A percentile compares a stretch with the other conserved stretches of the same genome.
phyloP scores from a whole-genome alignment of 225 moss, liverwort and hornwort genomes.

The Bryum argenteum region DNA sequence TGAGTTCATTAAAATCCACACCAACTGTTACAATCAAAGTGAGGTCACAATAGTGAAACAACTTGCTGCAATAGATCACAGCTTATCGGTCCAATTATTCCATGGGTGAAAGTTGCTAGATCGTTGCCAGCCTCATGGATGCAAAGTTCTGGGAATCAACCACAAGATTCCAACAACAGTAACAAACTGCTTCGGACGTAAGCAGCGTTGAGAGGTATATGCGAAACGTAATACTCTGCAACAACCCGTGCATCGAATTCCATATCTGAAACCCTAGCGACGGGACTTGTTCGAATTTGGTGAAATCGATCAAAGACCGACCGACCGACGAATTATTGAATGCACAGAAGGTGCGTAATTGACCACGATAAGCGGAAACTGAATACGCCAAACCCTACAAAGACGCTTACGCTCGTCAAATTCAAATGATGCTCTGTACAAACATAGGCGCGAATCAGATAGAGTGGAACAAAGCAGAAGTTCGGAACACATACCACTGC shows the following conservation, averaged over 20 bases:
- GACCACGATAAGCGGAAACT: not conserved
- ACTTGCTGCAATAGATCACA: too few relatives aligned
- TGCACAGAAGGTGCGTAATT: not conserved
- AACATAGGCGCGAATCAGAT: not conserved
- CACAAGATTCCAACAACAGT: too few relatives aligned
- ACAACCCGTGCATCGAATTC: not conserved
- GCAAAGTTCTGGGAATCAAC: too few relatives aligned
- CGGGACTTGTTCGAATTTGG: not conserved
- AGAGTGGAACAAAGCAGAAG: not conserved
- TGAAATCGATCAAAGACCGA: not conserved
- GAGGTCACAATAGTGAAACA: too few relatives aligned
- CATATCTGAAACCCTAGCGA: constrained; percentile 4
- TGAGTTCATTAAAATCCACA: too few relatives aligned
- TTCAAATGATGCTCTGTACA: not conserved
- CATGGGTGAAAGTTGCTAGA: too few relatives aligned
- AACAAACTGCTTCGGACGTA: too few relatives aligned
- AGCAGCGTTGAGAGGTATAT: too few relatives aligned
- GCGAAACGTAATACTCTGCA: not conserved
- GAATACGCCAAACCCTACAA: not conserved
- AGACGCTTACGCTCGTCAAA: not conserved
- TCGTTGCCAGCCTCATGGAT: too few relatives aligned
- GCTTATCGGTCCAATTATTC: too few relatives aligned
- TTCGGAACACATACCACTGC: constrained; percentile 13
- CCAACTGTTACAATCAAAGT: too few relatives aligned
- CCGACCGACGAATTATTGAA: not conserved